phyloP scores from a whole-genome alignment of 1,284 basidiomycete genomes.

The Clitocybe nebularis region DNA sequence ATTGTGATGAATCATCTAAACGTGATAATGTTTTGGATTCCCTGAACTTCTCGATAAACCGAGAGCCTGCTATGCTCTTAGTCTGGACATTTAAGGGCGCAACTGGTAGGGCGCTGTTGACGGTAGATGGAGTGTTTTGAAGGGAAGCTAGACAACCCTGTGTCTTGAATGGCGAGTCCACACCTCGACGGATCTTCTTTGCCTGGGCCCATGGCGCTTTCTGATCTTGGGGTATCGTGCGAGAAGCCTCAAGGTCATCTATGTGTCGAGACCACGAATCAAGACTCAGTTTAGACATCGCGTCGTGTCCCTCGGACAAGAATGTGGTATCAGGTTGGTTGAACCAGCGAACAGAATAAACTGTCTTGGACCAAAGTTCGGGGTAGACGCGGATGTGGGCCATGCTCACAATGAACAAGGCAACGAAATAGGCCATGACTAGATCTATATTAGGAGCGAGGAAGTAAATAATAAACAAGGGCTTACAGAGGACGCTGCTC shows the following conservation, averaged over 20 bases:
- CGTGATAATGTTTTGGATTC: conserved; percentile 30
- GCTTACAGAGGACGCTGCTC: conserved; percentile 47
- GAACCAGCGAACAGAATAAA: conserved; percentile 60
- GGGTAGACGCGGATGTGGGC: conserved; percentile 38
- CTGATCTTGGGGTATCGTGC: conserved; percentile 16
- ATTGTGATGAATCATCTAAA: conserved; percentile 22
- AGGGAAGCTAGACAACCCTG: conserved; percentile 9
- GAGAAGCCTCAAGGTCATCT: conserved; percentile 28
- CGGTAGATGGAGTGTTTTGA: conserved; percentile 9
- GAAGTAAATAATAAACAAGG: neutral
- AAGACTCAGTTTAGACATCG: conserved; percentile 7
- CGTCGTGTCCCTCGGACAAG: conserved; percentile 8
- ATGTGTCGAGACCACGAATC: conserved; percentile 27
- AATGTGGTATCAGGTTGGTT: conserved; percentile 13
- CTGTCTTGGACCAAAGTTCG: conserved; percentile 46
- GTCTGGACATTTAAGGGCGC: conserved; percentile 19
- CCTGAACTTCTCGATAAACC: conserved; percentile 36
- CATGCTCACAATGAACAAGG: conserved; percentile 41
- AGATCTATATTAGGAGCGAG: conserved; percentile 1
- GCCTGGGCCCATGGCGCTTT: conserved; percentile 46
- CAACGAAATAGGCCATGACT: conserved; percentile 49
- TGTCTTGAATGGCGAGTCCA: conserved; percentile 40
- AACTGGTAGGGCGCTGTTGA: conserved; percentile 13
- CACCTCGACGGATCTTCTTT: conserved; percentile 42
- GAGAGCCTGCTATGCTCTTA: conserved; percentile 24